Evolutionary conservation across 345 rosid genomes (phyloP).

Genomic region (Sapria himalayana): DNA sequence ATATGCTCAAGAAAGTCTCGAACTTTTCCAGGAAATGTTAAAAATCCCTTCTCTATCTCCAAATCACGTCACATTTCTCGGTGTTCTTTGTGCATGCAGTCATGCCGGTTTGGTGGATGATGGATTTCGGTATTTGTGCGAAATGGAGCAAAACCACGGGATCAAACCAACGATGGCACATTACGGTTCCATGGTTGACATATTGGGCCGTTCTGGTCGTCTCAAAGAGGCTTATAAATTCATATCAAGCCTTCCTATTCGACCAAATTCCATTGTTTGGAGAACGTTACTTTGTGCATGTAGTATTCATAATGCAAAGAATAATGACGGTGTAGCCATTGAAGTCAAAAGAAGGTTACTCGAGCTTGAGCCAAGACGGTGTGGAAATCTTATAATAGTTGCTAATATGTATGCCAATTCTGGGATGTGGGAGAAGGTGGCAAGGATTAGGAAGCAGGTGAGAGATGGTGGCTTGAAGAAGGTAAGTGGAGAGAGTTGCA

Average conservation of each 20-base stretch:
- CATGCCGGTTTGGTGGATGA: constrained; percentile 57
- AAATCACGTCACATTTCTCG: constrained; percentile 66
- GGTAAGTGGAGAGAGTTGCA: constrained; percentile 45
- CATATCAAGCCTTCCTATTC: constrained; percentile 26
- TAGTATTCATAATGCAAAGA: constrained; percentile 20
- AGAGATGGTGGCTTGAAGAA: constrained; percentile 39
- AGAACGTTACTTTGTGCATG: constrained; percentile 61
- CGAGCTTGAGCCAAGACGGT: constrained; percentile 46
- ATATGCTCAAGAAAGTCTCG: constrained; percentile 36
- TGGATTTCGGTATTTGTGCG: constrained; percentile 36
- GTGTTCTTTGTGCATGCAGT: constrained; percentile 71
- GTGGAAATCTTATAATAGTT: constrained; percentile 56
- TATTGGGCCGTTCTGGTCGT: constrained; percentile 55
- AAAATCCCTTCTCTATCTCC: constrained; percentile 22
- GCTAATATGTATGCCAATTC: constrained; percentile 61
- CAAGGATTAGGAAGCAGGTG: constrained; percentile 32
- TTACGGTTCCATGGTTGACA: constrained; percentile 63
- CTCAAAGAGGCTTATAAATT: constrained; percentile 40
- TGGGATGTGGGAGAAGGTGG: constrained; percentile 72
- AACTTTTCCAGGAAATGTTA: constrained; percentile 32
- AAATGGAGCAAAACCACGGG: constrained; percentile 44
- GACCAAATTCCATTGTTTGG: constrained; percentile 44
- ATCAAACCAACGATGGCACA: constrained; percentile 55
- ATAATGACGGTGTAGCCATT: constrained; percentile 21
- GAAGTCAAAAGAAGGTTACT: constrained; percentile 37